Evolutionary conservation across 495 filamentous ascomycete species (phyloP), one percentile per base, ranked within the genome.

Genomic region (Penicillium longicatenatum): DNA sequence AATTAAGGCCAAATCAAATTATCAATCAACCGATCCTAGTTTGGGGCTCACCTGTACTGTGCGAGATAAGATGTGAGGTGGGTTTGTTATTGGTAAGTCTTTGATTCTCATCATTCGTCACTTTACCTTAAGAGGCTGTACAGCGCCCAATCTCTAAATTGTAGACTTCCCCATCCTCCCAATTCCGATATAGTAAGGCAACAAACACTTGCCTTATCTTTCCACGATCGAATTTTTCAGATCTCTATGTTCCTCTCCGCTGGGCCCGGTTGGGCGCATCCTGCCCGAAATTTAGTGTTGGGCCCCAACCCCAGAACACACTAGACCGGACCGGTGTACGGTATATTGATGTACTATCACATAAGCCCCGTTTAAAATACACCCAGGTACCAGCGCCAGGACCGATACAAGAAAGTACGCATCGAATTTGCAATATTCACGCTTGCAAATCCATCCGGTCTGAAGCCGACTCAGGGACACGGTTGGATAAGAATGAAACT

Each of bases 211-310:
- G 19, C 21, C 24, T 29, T 30, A 48, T 26, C 45, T 48, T 30
- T n/a, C n/a, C 48, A n/a, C n/a, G n/a, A 46, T 58, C 44, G 33
- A 53, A 22, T 4, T 55, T 42, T 26, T 43, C 50, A 37, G 19
- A 50, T 56, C 61, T 52, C 42, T 1, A 53, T n/a, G 37, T 39
- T 47, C 52, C 54, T 22, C 39, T 59, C 35, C 12, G 44, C 41
- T 50, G 49, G 60, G 57, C 51, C 54, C 52, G 46, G 62, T 59
- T 59, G 61, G 53, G 62, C 55, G 50, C 54, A 58, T 50, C 49
- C 50, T 54, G 57, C 60, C 56, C 48, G 56, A 63, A 37, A 39
- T 29, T 11, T 17, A 31, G 45, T n/a, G 52, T 52, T 49, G 41
- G 64, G 55, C 41, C 29, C 43, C 52, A 24, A 53, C 37, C 37